Conservation (phyloP, 805 yeast species). For the Saccharomycopsis sp. region DNA sequence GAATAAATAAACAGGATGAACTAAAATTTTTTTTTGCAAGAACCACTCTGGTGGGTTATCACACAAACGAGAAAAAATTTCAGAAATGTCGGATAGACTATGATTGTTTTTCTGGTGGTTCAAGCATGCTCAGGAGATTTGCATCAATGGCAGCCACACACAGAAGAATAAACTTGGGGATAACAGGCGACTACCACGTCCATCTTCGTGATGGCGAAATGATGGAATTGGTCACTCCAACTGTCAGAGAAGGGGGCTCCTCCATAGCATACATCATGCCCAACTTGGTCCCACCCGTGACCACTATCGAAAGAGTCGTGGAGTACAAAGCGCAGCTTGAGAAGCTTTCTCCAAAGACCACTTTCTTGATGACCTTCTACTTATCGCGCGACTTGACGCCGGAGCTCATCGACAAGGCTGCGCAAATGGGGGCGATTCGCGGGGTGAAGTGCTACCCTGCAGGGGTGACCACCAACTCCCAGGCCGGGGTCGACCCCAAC, state of each 20-base stretch:
- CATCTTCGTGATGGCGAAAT: constrained; percentile 90
- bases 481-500: constrained; percentile 86
- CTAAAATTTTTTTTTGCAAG: too few relatives aligned
- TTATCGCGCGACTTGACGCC: constrained; percentile 75
- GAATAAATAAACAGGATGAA: too few relatives aligned
- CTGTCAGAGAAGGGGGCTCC: constrained; percentile 82
- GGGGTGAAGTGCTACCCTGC: constrained; percentile 98
- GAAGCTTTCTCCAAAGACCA: constrained; percentile 66
- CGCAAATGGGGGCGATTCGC: constrained; percentile 51
- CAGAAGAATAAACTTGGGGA: constrained; percentile 48
- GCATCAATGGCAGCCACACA: too few relatives aligned
- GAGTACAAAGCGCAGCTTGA: constrained; percentile 60
- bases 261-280: constrained; percentile 96
- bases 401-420: constrained; percentile 74
- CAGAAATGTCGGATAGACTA: too few relatives aligned
- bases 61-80: too few relatives aligned
- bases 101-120: too few relatives aligned
- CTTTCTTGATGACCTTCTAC: constrained; percentile 87
- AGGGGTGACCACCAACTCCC: constrained; percentile 96
- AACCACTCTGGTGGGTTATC: too few relatives aligned
- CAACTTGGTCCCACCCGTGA: constrained; percentile 85
- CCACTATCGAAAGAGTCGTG: constrained; percentile 61
- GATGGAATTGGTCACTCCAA: constrained; percentile 89
- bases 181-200: constrained; percentile 89
- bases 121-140: too few relatives aligned